These are phyloP conservation scores for Vachellia collinsii DNA, from an alignment of 306 rosid genomes.

Conservation along the genomic window DNA sequence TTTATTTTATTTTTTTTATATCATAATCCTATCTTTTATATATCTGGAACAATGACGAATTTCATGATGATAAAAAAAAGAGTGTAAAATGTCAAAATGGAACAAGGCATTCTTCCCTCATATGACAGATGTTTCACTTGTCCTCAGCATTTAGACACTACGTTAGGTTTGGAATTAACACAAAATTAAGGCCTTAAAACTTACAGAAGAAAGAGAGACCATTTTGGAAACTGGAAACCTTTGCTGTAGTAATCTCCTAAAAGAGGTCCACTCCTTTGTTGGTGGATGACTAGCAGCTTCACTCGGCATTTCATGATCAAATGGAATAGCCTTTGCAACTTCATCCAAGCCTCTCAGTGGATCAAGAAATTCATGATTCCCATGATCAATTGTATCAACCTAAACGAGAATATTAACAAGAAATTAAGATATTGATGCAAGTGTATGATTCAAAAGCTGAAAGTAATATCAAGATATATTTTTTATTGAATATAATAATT, in stretches of 20 bases:
- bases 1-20: no score
- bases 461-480: slow-evolving; percentile 1
- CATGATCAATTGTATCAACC: slow-evolving; percentile 53
- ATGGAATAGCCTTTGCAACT: slow-evolving; percentile 41
- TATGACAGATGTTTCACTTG: slow-evolving; percentile 23
- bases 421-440: slow-evolving; percentile 26
- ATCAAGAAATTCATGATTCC: slow-evolving; percentile 59
- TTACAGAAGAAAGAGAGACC: slow-evolving; percentile 77
- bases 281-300: slow-evolving; percentile 47
- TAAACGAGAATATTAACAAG: slow-evolving; percentile 35
- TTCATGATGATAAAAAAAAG: neutral
- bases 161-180: slow-evolving; percentile 23
- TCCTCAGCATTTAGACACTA: slow-evolving; percentile 30
- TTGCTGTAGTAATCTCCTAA: slow-evolving; percentile 80
- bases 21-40: no score
- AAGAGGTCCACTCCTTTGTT: slow-evolving; percentile 79
- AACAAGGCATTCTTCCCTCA: slow-evolving; percentile 33
- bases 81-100: slow-evolving; percentile 26
- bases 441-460: neutral
- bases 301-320: slow-evolving; percentile 31
- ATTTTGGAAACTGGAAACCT: slow-evolving; percentile 82
- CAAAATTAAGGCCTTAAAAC: slow-evolving; percentile 35
- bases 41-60: no score
- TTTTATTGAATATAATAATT: neutral
- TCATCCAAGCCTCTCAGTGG: slow-evolving; percentile 70